Percentiles rank a stretch among this genome's conserved stretches.
Conservation (phyloP, 2,329 filamentous ascomycete species). For the Aureobasidium lini region DNA sequence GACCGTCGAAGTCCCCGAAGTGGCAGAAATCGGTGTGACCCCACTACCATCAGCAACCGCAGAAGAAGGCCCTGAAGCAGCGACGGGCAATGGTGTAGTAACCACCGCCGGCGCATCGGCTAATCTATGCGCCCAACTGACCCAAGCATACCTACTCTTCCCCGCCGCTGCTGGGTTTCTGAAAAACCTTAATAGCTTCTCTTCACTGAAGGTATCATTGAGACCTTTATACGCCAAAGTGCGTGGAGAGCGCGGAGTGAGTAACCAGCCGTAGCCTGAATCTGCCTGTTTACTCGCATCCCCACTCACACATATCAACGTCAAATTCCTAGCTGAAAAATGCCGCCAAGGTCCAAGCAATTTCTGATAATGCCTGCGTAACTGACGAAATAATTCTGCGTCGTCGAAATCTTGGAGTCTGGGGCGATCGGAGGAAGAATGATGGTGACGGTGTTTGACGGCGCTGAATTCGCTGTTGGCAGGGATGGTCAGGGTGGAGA, state of each 20-base stretch:
- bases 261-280: conserved; percentile 24
- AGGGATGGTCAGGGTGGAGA: conserved; percentile 25
- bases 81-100: neutral
- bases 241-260: conserved; percentile 22
- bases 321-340: conserved; percentile 27
- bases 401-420: conserved; percentile 28
- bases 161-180: conserved; percentile 27
- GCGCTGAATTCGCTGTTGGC: conserved; percentile 23
- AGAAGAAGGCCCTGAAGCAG: neutral
- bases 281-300: conserved; percentile 21
- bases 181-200: conserved; percentile 31
- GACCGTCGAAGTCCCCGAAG: neutral
- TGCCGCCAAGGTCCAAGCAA: conserved; percentile 23
- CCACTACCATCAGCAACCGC: neutral
- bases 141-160: conserved; percentile 34
- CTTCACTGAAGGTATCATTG: conserved; percentile 32
- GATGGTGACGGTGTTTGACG: conserved; percentile 15
- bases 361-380: conserved; percentile 22
- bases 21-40: neutral
- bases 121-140: conserved; percentile 35
- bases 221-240: conserved; percentile 24
- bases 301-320: conserved; percentile 23
- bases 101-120: conserved; percentile 19
- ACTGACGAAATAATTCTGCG: conserved; percentile 24
- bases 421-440: conserved; percentile 16